Conservation (phyloP, 371 early-diverging fungal species). For the Dipsacomyces acuminosporus region DNA sequence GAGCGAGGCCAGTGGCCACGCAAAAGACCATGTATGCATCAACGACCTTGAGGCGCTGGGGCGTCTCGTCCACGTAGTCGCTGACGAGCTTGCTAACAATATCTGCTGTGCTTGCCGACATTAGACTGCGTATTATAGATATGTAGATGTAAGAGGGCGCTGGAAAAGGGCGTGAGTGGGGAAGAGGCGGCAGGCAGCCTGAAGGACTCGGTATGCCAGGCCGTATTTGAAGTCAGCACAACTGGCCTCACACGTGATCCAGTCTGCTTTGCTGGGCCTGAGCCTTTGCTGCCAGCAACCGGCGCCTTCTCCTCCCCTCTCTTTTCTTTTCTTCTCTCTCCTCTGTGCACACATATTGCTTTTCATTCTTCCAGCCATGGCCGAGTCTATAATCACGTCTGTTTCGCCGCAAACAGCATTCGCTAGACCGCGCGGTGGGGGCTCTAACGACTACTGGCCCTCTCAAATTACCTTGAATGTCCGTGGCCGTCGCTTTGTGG, state of each 20-base stretch:
- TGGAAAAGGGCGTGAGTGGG: no score
- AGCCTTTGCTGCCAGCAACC: no score
- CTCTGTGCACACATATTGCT: not conserved
- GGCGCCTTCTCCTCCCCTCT: not conserved
- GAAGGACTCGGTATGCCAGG: no score
- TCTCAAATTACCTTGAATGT: slow-evolving; percentile 61
- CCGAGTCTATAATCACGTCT: slow-evolving; percentile 46
- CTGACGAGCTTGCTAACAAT: slow-evolving; percentile 12
- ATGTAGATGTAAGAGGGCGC: no score
- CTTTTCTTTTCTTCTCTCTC: not conserved
- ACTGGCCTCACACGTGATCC: no score
- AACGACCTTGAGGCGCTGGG: slow-evolving; percentile 74
- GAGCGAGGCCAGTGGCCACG: slow-evolving; percentile 77
- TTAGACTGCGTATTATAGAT: not conserved
- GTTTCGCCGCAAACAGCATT: slow-evolving; percentile 34
- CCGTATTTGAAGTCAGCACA: no score
- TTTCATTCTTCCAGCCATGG: slow-evolving; percentile 9
- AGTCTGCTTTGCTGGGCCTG: no score
- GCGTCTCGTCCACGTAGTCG: slow-evolving; percentile 54
- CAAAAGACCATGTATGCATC: slow-evolving; percentile 89
- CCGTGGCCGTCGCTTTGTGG: slow-evolving; percentile 64
- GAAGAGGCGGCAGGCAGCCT: no score
- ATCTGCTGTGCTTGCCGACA: slow-evolving; percentile 8
- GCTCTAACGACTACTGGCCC: slow-evolving; percentile 49
- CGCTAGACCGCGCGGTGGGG: slow-evolving; percentile 37